Evolutionary conservation across 2,329 filamentous ascomycete species (phyloP).

Genomic region (Colletotrichum sp.): DNA sequence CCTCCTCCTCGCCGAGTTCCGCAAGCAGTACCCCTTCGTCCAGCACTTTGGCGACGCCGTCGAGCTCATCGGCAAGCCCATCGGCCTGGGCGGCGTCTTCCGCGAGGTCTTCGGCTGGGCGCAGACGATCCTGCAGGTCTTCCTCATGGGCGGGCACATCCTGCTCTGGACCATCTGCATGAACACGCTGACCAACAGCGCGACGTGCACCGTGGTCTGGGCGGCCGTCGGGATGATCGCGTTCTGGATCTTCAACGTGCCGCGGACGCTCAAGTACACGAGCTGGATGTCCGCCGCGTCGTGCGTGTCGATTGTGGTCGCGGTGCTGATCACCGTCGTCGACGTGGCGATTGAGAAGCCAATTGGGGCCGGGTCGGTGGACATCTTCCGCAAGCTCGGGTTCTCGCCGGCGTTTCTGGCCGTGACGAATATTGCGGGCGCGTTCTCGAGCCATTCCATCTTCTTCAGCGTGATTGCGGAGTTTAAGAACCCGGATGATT

Average conservation of each 20-base stretch:
- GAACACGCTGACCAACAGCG: slow-evolving; percentile 65
- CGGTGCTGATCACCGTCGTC: slow-evolving; percentile 69
- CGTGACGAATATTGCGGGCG: slow-evolving; percentile 69
- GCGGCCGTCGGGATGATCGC: slow-evolving; percentile 63
- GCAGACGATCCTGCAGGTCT: slow-evolving; percentile 68
- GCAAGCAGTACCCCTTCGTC: slow-evolving; percentile 71
- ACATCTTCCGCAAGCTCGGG: slow-evolving; percentile 39
- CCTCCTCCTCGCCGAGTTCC: slow-evolving; percentile 67
- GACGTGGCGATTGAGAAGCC: slow-evolving; percentile 58
- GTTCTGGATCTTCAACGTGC: slow-evolving; percentile 64
- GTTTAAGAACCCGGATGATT: slow-evolving; percentile 64
- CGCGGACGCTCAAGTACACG: slow-evolving; percentile 66
- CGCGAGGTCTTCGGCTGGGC: slow-evolving; percentile 64
- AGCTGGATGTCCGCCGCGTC: slow-evolving; percentile 68
- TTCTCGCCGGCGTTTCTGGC: slow-evolving; percentile 60
- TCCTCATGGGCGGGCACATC: slow-evolving; percentile 72
- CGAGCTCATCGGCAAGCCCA: slow-evolving; percentile 53
- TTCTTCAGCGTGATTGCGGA: slow-evolving; percentile 73
- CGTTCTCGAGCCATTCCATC: slow-evolving; percentile 68
- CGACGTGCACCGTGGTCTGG: slow-evolving; percentile 68
- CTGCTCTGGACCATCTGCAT: slow-evolving; percentile 72
- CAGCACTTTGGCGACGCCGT: slow-evolving; percentile 71
- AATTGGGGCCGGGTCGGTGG: slow-evolving; percentile 37
- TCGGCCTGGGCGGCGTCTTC: slow-evolving; percentile 56
- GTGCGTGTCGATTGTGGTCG: slow-evolving; percentile 66